Evolutionary conservation across 2,329 filamentous ascomycete genomes (phyloP).

Genomic region (Fusarium sp.): DNA sequence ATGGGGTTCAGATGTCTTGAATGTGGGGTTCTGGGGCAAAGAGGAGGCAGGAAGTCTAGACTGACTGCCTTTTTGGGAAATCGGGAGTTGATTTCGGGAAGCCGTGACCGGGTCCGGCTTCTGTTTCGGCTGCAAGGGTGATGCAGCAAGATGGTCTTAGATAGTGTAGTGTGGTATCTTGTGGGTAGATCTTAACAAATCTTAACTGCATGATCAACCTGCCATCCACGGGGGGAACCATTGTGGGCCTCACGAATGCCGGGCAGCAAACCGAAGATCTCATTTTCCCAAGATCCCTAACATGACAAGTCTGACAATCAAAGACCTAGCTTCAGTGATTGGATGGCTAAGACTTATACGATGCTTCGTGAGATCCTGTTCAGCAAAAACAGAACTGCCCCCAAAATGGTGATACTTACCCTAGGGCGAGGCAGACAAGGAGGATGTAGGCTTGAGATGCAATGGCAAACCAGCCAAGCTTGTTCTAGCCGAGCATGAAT

Average conservation of each 20-base stretch:
- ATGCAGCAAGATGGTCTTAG: slow-evolving; percentile 2
- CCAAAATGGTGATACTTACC: not conserved
- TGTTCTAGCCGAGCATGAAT: not conserved
- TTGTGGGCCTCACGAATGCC: slow-evolving; percentile 21
- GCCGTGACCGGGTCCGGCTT: slow-evolving; percentile 40
- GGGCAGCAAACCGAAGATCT: slow-evolving; percentile 24
- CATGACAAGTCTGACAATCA: not conserved
- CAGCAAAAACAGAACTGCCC: not conserved
- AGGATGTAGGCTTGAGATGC: not conserved
- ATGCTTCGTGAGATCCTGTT: not conserved
- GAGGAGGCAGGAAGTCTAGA: slow-evolving; percentile 35
- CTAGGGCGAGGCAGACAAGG: not conserved
- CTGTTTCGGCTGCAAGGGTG: slow-evolving; percentile 37
- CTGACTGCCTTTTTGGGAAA: slow-evolving; percentile 42
- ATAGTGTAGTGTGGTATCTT: not conserved
- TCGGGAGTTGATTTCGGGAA: slow-evolving; percentile 48
- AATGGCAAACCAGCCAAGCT: not conserved
- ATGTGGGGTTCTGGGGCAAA: slow-evolving; percentile 45
- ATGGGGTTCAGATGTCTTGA: slow-evolving; percentile 30
- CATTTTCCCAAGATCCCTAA: slow-evolving; percentile 14
- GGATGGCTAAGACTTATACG: not conserved
- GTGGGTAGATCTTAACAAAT: slow-evolving; percentile 1
- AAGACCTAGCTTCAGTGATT: slow-evolving; percentile 4
- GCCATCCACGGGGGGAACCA: slow-evolving; percentile 8
- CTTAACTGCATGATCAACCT: slow-evolving; percentile 3